Conservation (phyloP, 257 asterid species). For the Solanum infundibuliforme region DNA sequence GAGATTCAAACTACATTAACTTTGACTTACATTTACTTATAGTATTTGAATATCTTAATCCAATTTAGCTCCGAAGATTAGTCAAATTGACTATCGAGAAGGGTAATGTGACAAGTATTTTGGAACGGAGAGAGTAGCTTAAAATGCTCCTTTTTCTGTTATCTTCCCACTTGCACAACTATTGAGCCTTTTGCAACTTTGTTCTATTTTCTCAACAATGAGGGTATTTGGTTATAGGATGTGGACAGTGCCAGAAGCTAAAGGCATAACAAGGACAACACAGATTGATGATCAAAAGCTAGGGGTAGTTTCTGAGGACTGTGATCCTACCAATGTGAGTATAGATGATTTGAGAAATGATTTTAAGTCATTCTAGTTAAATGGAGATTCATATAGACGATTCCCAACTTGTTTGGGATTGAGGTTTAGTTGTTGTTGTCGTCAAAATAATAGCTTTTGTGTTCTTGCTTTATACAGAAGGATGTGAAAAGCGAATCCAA, state of each 20-base stretch:
- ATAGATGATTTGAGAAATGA: not conserved
- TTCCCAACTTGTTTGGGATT: not conserved
- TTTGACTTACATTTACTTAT: not conserved
- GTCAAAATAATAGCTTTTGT: not conserved
- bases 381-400: not conserved
- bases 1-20: not conserved
- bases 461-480: constrained; percentile 27
- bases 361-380: not conserved
- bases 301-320: constrained; percentile 49
- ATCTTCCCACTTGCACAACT: not conserved
- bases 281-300: constrained; percentile 33
- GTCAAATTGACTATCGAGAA: not conserved
- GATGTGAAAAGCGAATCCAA: constrained; percentile 28
- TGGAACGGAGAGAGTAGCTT: not conserved
- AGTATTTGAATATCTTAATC: not conserved
- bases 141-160: not conserved
- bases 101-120: not conserved
- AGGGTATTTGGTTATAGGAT: constrained; percentile 34
- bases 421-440: not conserved
- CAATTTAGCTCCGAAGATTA: not conserved
- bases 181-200: not conserved
- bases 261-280: constrained; percentile 30
- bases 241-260: constrained; percentile 86
- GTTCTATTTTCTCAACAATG: not conserved
- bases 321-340: constrained; percentile 41